Base-by-base conservation (phyloP, 2,329 filamentous ascomycete species). In the Shiraia sp. region DNA sequence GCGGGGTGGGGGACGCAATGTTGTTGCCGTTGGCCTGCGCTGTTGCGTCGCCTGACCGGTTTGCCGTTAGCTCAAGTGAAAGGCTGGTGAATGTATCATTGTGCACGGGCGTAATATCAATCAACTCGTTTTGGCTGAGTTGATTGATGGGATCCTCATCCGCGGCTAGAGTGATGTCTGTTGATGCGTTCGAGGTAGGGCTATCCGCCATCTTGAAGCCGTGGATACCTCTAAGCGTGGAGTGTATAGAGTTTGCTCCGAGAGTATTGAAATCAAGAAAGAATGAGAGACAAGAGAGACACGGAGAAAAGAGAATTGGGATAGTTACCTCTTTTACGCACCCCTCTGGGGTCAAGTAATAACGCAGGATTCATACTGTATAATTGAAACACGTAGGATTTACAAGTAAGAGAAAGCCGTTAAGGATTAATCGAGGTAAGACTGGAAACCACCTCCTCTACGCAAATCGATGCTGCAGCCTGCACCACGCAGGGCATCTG, bases 281-380 rank as follows among this genome's bases (percentile, higher is more conserved):
- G 9, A 23, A 30, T 37, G 28, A 23, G 22, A 9, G 30, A 40
- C 17, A 9, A 40, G 32, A 37, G 26, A 38, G 30, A 25, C 16
- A 10, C 13, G 13, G 10, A 26, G 23, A 26, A 28, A 36, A 13
- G 29, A 47, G 28, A 36, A 22, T 26, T 38, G 36, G 19, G 32
- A 46, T 28, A 41, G 42, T 42, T 61, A 61, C 57, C 57, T 59
- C 49, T 58, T 43, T 50, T 49, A 34, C 52, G 54, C 28, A 47
- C 45, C 52, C 57, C 42, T 27, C 46, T 44, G 9, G 55, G 57
- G 40, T 59, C 54, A 50, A 59, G 53, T 57, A 61, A 56, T 40
- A 61, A 42, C 40, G 53, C 53, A 14, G 55, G 55, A 38, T 61
- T 55, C 54, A 61, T 57, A 36, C 15, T 49, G 47, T 38, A 47